phyloP scores from a whole-genome alignment of 352 stramenopile species.

The Phytophthora litchii region DNA sequence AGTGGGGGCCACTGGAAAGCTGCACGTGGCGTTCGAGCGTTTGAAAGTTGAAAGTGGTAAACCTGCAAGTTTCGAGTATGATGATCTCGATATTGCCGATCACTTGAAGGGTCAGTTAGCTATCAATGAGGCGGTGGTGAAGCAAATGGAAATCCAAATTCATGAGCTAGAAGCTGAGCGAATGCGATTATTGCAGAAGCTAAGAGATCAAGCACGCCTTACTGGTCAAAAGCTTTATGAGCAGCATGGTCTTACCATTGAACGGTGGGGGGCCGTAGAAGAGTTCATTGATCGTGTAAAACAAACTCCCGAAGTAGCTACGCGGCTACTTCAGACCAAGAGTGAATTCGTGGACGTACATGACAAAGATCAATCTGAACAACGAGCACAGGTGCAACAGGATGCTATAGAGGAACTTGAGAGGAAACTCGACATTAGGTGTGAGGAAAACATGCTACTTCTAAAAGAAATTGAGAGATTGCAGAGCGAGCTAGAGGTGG shows the following conservation, averaged over 20 bases:
- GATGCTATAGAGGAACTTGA: slow-evolving; percentile 20
- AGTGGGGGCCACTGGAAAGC: slow-evolving; percentile 59
- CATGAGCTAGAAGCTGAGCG: slow-evolving; percentile 69
- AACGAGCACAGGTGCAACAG: slow-evolving; percentile 13
- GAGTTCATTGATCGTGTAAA: slow-evolving; percentile 76
- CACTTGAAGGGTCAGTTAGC: slow-evolving; percentile 64
- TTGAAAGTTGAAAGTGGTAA: slow-evolving; percentile 65
- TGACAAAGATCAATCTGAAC: slow-evolving; percentile 8
- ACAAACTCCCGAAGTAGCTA: slow-evolving; percentile 58
- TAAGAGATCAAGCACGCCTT: slow-evolving; percentile 60
- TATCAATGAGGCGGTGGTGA: slow-evolving; percentile 57
- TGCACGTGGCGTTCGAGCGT: slow-evolving; percentile 61
- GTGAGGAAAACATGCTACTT: slow-evolving; percentile 42
- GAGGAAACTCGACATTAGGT: slow-evolving; percentile 22
- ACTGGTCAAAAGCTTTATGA: slow-evolving; percentile 61
- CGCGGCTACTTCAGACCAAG: slow-evolving; percentile 31
- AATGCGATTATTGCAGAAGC: slow-evolving; percentile 56
- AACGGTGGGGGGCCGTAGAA: slow-evolving; percentile 63
- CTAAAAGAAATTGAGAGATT: slow-evolving; percentile 41
- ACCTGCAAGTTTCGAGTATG: slow-evolving; percentile 56
- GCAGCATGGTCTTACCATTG: slow-evolving; percentile 55
- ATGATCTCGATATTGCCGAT: slow-evolving; percentile 58
- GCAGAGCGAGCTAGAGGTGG: slow-evolving; percentile 39
- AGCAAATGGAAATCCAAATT: slow-evolving; percentile 68
- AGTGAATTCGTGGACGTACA: slow-evolving; percentile 3